A percentile compares a stretch with the other conserved stretches of the same genome.
These are phyloP conservation scores for Asterochloris erici DNA, from an alignment of 139 green algal genomes.

Conservation along the genomic window DNA sequence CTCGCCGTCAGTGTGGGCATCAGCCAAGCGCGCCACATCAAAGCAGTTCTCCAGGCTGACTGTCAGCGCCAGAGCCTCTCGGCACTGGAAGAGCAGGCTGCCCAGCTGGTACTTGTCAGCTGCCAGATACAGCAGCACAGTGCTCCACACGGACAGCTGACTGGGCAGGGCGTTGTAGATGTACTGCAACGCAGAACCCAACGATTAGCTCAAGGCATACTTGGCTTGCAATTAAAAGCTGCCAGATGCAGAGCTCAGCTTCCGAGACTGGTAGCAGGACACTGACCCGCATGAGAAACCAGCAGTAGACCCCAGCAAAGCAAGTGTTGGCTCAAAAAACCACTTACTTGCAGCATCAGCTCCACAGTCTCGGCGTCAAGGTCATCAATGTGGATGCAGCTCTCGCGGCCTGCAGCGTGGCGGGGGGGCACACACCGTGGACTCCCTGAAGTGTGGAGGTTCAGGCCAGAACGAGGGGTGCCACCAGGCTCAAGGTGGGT, in stretches of 20 bases:
- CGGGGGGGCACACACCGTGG: too few relatives aligned
- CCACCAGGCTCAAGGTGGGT: too few relatives aligned
- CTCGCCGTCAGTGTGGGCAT: background rate
- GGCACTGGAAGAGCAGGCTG: conserved; percentile 12
- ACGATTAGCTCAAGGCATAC: too few relatives aligned
- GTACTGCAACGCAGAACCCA: conserved; percentile 1
- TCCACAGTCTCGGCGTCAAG: background rate
- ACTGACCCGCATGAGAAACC: too few relatives aligned
- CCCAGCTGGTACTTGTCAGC: background rate
- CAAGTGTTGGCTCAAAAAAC: too few relatives aligned
- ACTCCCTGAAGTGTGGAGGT: too few relatives aligned
- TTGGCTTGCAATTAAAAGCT: too few relatives aligned
- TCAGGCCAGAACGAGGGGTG: too few relatives aligned
- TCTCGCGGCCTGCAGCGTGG: background rate
- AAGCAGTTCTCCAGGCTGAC: conserved; percentile 16
- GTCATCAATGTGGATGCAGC: conserved; percentile 8
- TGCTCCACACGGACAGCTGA: background rate
- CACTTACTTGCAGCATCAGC: too few relatives aligned
- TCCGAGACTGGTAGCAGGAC: too few relatives aligned
- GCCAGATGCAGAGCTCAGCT: too few relatives aligned
- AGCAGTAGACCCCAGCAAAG: too few relatives aligned
- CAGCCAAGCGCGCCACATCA: background rate
- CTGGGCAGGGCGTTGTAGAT: background rate
- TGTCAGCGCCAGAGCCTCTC: background rate
- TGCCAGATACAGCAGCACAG: background rate